Evolutionary conservation across 345 rosid genomes (phyloP).

Genomic region (Citrus medica): DNA sequence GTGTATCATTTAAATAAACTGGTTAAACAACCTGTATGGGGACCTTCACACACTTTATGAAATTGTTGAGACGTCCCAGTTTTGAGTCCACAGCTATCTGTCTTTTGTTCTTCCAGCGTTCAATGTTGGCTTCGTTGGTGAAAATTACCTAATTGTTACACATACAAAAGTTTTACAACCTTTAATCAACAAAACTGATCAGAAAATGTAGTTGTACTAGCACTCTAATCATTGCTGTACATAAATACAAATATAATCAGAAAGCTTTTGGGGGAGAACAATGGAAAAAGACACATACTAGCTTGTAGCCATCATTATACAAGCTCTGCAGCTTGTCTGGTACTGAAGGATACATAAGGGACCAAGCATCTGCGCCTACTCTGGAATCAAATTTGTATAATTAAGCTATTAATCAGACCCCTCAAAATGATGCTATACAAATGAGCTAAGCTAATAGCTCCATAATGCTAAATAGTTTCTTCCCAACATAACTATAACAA

Average conservation of each 20-base stretch:
- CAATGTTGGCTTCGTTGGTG: conserved; percentile 95
- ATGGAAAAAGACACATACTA: conserved; percentile 44
- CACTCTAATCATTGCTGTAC: not conserved
- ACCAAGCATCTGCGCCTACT: conserved; percentile 89
- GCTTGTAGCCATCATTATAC: conserved; percentile 81
- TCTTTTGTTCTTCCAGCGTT: conserved; percentile 95
- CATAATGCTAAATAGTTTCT: not conserved
- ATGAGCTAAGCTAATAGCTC: not conserved
- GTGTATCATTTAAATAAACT: not conserved
- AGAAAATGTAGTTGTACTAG: not conserved
- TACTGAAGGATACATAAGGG: conserved; percentile 85
- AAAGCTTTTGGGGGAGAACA: not conserved
- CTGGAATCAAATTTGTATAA: conserved; percentile 37
- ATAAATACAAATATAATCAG: not conserved
- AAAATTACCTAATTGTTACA: conserved; percentile 65
- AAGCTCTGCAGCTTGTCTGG: conserved; percentile 75
- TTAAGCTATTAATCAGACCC: not conserved
- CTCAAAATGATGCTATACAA: not conserved
- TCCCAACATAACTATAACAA: not conserved
- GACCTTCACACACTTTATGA: conserved; percentile 65
- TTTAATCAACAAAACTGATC: not conserved
- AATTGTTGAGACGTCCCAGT: conserved; percentile 77
- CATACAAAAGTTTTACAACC: not conserved
- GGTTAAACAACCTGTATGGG: conserved; percentile 71
- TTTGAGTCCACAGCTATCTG: conserved; percentile 92